Base-by-base conservation (phyloP, 192 early-diverging fungal species). In the Coemansia sp. region DNA sequence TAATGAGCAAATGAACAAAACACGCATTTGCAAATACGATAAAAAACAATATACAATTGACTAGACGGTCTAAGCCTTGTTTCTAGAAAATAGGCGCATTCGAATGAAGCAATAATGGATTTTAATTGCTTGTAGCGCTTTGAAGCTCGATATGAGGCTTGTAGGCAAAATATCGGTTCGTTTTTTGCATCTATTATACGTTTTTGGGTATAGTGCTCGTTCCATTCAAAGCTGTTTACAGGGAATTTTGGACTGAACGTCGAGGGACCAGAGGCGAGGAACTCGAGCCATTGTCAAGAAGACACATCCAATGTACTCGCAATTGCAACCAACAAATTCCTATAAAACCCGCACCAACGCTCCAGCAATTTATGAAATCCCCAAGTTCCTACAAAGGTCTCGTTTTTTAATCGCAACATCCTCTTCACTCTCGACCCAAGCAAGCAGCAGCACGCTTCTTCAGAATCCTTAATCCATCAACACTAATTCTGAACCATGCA, bases 401-500 rank as follows among this genome's bases (percentile, higher is more conserved):
- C 53, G 27, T 54, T 27, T 16, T 54, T 54, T 16, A 52, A 35
- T 18, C 54, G 27, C 13, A 18, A 49, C 48, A 49, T 49, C n/a
- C 48, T n/a, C 48, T 49, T 20, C 48, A 49, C 16, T 20, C 8
- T 20, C 48, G 8, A 18, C n/a, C 48, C 19, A 19, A 49, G 48
- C 48, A 49, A 49, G 48, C 48, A 49, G 48, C 48, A 49, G 48
- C 48, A 1, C 48, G 48, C 48, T 49, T 45, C 48, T 49, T 49
- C 48, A 49, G 48, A 49, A 49, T 20, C 47, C 16, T 6, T 18
- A 48, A 22, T 22, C 47, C 47, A 14, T 3, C 18, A 4, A 18
- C 47, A 61, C 16, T 41, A 63, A 63, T 39, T 39, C 53, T 11
- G 16, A 65, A 68, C 61, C 59, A 81, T 81, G 78, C 68, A 81